Percentiles rank a stretch among this genome's conserved stretches.
Evolutionary conservation across 1,284 basidiomycete genomes (phyloP).

Genomic region (Malassezia psittaci): DNA sequence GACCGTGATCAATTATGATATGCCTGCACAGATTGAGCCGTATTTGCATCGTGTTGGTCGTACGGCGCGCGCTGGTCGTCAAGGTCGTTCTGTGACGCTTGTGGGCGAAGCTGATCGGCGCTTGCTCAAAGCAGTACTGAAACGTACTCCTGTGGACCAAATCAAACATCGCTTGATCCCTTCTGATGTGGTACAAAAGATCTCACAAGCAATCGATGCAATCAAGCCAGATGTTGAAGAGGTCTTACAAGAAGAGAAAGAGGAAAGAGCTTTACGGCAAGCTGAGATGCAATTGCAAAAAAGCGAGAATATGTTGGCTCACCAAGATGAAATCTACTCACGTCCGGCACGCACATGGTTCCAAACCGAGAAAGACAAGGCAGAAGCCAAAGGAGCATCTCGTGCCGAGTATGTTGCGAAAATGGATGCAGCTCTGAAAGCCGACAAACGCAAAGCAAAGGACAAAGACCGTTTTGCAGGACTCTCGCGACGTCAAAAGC

Average conservation of each 20-base stretch:
- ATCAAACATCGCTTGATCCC: constrained; percentile 83
- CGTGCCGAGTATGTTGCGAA: constrained; percentile 29
- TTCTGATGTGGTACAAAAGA: constrained; percentile 63
- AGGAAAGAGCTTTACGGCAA: constrained; percentile 64
- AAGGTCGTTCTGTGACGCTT: constrained; percentile 87
- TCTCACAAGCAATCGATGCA: constrained; percentile 61
- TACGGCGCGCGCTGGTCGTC: constrained; percentile 84
- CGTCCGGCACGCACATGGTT: constrained; percentile 96
- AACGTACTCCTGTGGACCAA: constrained; percentile 71
- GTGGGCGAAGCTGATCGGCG: constrained; percentile 93
- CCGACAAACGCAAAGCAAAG: constrained; percentile 16
- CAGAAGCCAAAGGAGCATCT: constrained; percentile 56
- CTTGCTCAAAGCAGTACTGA: constrained; percentile 90
- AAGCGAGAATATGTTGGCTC: constrained; percentile 89
- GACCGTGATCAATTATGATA: constrained; percentile 90
- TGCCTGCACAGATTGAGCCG: constrained; percentile 83
- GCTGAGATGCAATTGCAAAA: constrained; percentile 95
- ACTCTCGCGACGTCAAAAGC: constrained; percentile 31
- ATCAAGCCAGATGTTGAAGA: constrained; percentile 71
- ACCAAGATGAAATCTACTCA: constrained; percentile 85
- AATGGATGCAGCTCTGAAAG: constrained; percentile 16
- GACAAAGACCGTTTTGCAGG: constrained; percentile 32
- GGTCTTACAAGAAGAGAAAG: constrained; percentile 82
- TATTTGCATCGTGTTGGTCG: constrained; percentile 94
- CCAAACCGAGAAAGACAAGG: constrained; percentile 75